phyloP scores from a whole-genome alignment of 192 early-diverging fungal genomes.

The Mortierella alpina region DNA sequence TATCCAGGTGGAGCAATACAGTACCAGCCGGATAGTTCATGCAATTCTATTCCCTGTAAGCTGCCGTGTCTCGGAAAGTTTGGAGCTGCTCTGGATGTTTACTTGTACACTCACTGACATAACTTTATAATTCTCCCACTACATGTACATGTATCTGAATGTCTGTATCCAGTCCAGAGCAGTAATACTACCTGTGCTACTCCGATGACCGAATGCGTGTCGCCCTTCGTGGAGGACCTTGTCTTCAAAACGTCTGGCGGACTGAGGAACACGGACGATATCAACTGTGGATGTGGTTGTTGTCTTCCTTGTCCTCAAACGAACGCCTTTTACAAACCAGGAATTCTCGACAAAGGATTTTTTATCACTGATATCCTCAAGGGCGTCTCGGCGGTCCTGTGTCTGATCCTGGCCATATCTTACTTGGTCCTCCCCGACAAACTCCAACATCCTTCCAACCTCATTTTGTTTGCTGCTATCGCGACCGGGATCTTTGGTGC shows the following conservation, averaged over 20 bases:
- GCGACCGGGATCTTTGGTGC: conserved; percentile 56
- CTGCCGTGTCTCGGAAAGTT: neutral
- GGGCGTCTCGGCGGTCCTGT: conserved; percentile 45
- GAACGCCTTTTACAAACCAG: conserved; percentile 57
- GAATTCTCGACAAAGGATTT: conserved; percentile 53
- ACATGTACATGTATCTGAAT: neutral
- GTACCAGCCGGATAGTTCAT: conserved; percentile 30
- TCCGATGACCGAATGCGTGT: conserved; percentile 39
- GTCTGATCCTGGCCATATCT: conserved; percentile 55
- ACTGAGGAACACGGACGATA: conserved; percentile 32
- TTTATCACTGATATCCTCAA: conserved; percentile 61
- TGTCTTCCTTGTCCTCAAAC: conserved; percentile 64
- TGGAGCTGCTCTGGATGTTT: no score
- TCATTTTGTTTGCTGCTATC: conserved; percentile 57
- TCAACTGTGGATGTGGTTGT: conserved; percentile 52
- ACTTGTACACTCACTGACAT: no score
- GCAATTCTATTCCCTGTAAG: conserved; percentile 42
- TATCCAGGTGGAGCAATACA: conserved; percentile 15
- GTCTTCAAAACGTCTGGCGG: conserved; percentile 31
- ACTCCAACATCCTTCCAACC: conserved; percentile 58
- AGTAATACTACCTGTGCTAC: conserved; percentile 39
- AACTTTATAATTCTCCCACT: neutral
- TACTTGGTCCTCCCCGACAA: conserved; percentile 61
- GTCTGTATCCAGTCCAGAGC: conserved; percentile 29
- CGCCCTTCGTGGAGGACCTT: conserved; percentile 56